A percentile compares a stretch with the other conserved stretches of the same genome.
phyloP scores from a whole-genome alignment of 495 filamentous ascomycete genomes.

The Daldinia concentrica region DNA sequence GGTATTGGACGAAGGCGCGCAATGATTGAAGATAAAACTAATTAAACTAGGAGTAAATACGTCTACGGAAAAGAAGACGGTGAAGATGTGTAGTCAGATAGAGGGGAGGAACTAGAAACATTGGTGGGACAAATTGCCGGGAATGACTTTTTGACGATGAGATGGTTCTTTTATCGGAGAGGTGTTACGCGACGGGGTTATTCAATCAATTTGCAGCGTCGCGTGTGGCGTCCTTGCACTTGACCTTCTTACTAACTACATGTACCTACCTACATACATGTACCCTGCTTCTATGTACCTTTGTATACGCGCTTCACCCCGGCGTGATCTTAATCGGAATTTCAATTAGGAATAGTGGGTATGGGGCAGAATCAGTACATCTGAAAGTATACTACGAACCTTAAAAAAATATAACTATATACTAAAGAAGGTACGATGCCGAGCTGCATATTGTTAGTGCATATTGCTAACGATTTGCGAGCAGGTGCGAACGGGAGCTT shows the following conservation, averaged over 20 bases:
- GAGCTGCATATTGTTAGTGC: not conserved
- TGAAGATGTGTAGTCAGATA: not conserved
- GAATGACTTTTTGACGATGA: constrained; percentile 29
- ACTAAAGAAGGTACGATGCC: not conserved
- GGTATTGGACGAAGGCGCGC: constrained; percentile 24
- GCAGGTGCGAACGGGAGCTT: constrained; percentile 6
- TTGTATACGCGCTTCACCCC: constrained; percentile 3
- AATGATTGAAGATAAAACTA: not conserved
- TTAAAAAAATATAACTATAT: not conserved
- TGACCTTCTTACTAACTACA: not conserved
- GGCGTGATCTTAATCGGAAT: not conserved
- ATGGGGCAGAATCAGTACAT: not conserved
- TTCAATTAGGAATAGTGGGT: not conserved
- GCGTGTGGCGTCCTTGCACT: constrained; percentile 30
- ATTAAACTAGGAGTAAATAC: constrained; percentile 15
- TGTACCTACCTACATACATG: too few relatives aligned
- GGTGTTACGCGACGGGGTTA: constrained; percentile 43
- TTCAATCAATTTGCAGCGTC: constrained; percentile 41
- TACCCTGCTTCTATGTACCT: not conserved
- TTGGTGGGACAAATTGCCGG: constrained; percentile 38
- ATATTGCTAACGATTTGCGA: not conserved
- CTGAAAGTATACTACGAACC: not conserved
- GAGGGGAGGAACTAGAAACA: constrained; percentile 13
- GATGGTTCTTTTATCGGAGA: constrained; percentile 36
- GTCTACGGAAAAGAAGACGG: not conserved